Conservation (phyloP, 495 filamentous ascomycete genomes). For the Neurospora sp. region DNA sequence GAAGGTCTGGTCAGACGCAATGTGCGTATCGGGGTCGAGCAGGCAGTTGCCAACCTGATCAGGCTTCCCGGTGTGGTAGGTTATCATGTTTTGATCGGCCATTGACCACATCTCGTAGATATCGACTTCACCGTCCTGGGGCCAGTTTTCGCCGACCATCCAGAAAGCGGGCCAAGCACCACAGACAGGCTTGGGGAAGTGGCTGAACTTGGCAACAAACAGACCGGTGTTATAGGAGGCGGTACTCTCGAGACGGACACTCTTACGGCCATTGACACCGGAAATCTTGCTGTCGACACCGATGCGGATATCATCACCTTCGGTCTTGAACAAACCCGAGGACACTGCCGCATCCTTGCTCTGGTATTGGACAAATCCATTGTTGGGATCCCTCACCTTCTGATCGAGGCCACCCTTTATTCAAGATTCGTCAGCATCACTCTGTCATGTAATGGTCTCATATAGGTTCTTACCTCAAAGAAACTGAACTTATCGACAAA, state of each 20-base stretch:
- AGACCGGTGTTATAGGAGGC: conserved; percentile 56
- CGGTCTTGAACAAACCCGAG: conserved; percentile 44
- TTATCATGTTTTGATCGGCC: conserved; percentile 52
- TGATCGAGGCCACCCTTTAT: conserved; percentile 3
- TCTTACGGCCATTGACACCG: conserved; percentile 44
- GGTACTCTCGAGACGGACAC: conserved; percentile 59
- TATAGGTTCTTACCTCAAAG: conserved; percentile 23
- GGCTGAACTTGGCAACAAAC: conserved; percentile 58
- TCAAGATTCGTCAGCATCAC: too few species aligned
- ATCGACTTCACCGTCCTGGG: conserved; percentile 72
- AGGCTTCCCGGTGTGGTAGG: conserved; percentile 60
- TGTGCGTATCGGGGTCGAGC: conserved; percentile 36
- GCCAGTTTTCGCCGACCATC: conserved; percentile 71
- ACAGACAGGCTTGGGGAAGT: conserved; percentile 59
- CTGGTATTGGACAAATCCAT: conserved; percentile 57
- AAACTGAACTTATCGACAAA: conserved; percentile 47
- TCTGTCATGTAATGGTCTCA: neutral
- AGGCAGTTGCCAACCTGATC: conserved; percentile 48
- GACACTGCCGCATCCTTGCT: conserved; percentile 39
- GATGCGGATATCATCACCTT: conserved; percentile 36
- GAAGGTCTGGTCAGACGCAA: conserved; percentile 33
- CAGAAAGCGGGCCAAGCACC: conserved; percentile 56
- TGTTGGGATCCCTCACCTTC: conserved; percentile 46
- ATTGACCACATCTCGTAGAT: conserved; percentile 79
- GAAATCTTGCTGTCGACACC: conserved; percentile 32